A percentile compares a stretch with the other conserved stretches of the same genome.
phyloP scores from a whole-genome alignment of 306 rosid genomes.

The Trifolium pratense region DNA sequence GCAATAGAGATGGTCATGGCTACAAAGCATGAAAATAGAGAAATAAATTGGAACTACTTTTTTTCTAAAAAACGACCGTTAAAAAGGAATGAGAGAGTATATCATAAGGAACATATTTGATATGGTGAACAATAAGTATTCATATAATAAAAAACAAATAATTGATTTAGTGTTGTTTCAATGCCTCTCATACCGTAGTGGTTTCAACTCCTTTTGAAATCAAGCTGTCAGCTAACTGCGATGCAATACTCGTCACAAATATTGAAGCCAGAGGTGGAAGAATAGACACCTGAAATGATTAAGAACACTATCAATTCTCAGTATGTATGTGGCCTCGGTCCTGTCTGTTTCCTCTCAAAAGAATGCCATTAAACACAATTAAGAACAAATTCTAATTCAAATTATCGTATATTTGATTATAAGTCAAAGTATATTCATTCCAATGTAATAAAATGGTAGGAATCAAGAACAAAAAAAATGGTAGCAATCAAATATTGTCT shows the following conservation, averaged over 20 bases:
- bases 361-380: neutral
- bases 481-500: too few relatives aligned
- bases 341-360: conserved; percentile 17
- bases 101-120: conserved; percentile 20
- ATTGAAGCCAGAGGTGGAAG: conserved; percentile 93
- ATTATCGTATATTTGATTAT: too few relatives aligned
- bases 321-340: conserved; percentile 2
- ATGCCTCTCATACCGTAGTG: conserved; percentile 64
- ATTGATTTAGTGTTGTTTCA: conserved; percentile 23
- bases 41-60: neutral
- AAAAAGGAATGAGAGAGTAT: neutral
- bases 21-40: neutral
- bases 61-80: neutral
- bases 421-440: too few relatives aligned
- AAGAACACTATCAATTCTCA: conserved; percentile 17
- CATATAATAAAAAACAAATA: conserved; percentile 15
- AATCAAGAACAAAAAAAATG: too few relatives aligned
- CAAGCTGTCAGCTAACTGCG: conserved; percentile 87
- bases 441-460: too few relatives aligned
- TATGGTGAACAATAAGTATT: conserved; percentile 16
- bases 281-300: conserved; percentile 81
- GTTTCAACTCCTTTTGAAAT: conserved; percentile 88
- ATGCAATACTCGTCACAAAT: conserved; percentile 67
- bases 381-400: too few relatives aligned
- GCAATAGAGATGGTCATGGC: neutral